A percentile compares a stretch with the other conserved stretches of the same genome.
Conservation (phyloP, 371 early-diverging fungal genomes). For the Coemansia sp. region DNA sequence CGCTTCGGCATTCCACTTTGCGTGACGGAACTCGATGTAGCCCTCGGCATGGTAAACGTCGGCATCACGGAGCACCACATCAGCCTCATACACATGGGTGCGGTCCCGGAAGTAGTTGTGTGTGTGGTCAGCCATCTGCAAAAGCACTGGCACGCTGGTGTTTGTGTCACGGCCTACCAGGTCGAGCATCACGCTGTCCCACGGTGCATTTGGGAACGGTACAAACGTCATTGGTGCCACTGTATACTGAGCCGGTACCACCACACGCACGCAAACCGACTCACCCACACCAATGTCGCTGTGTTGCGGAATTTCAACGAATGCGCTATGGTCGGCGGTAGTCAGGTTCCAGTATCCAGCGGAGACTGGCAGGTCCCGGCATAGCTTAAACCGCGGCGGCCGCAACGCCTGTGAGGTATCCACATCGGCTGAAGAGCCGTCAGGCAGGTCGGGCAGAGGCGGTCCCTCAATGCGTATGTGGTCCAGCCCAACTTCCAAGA, state of each 20-base stretch:
- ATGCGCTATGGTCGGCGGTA: not conserved
- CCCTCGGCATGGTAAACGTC: constrained; percentile 50
- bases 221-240: constrained; percentile 7
- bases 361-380: constrained; percentile 14
- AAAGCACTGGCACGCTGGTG: constrained; percentile 23
- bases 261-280: constrained; percentile 36
- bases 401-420: not conserved
- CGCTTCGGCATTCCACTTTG: constrained; percentile 55
- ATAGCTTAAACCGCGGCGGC: constrained; percentile 4
- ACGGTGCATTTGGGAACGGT: constrained; percentile 28
- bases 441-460: not conserved
- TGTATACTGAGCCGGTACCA: constrained; percentile 24
- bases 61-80: constrained; percentile 46
- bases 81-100: constrained; percentile 57
- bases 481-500: not conserved
- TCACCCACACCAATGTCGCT: constrained; percentile 9
- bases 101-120: constrained; percentile 13
- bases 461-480: not conserved
- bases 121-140: constrained; percentile 10
- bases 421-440: not conserved
- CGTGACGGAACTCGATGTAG: constrained; percentile 54
- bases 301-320: constrained; percentile 15
- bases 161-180: constrained; percentile 18
- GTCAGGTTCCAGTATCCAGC: constrained; percentile 9
- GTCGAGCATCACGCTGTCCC: constrained; percentile 45